Base-by-base conservation (phyloP, 495 filamentous ascomycete genomes). In the Penicillium tannophilum region DNA sequence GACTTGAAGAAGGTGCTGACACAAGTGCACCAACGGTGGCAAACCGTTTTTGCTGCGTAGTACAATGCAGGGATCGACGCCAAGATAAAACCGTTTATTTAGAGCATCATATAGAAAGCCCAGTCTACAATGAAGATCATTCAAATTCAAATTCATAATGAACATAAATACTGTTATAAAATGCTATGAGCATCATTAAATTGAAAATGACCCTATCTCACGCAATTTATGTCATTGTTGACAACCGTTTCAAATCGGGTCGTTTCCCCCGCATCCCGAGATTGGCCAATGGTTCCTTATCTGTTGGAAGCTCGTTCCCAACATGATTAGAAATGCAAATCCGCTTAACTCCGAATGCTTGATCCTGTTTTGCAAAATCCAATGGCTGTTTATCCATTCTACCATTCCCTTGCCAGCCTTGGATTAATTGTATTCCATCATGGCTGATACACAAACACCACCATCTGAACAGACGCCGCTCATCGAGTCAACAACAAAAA, bases 381-480 rank as follows among this genome's bases (percentile, higher is more conserved):
- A 45, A 60, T 54, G 42, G 46, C 24, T 52, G 23, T 24, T 17
- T 31, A 19, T 36, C 28, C 12, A 43, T 43, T 8, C 17, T 42
- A 16, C 36, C 20, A 26, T 43, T 4, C 2, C 4, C 39, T 41
- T 52, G 12, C n/a, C 14, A 6, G 5, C 46, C 23, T 23, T 26
- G 19, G 16, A 41, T 41, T 10, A 4, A 17, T 6, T 7, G 6
- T 0, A 41, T 41, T n/a, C 20, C 47, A 2, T 11, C 50, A 61
- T 61, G 28, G 35, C 62, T 36, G 44, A 73, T 63, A 39, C 19
- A 61, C 19, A 69, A 61, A 10, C 64, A 23, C 52, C 67, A 3
- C 59, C 69, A 59, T 71, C 74, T 12, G 67, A 72, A 41, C 66
- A 62, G 16, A 67, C 67, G 6, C 63, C 67, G 10, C 67, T 74